These are phyloP conservation scores for Candida sanyaensis DNA, from an alignment of 1,139 yeast genomes.

Conservation along the genomic window DNA sequence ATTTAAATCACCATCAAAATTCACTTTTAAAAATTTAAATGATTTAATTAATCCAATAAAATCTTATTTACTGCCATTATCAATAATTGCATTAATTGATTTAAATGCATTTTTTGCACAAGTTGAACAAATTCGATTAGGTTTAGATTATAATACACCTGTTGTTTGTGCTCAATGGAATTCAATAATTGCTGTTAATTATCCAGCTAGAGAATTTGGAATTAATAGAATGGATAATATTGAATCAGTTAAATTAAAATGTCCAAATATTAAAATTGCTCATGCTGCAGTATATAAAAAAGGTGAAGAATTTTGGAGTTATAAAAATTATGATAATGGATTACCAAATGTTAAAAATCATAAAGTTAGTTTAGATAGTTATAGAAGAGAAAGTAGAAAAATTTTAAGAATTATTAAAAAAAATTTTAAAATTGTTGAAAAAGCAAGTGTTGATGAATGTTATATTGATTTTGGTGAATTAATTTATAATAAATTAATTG, in stretches of 20 bases:
- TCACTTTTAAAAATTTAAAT: slow-evolving; percentile 47
- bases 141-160: slow-evolving; percentile 67
- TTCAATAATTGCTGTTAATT: slow-evolving; percentile 83
- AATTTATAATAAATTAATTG: slow-evolving; percentile 25
- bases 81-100: slow-evolving; percentile 84
- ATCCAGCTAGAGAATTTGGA: slow-evolving; percentile 85
- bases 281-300: slow-evolving; percentile 94
- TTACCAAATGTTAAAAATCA: slow-evolving; percentile 52
- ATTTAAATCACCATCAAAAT: slow-evolving; percentile 23
- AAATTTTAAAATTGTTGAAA: slow-evolving; percentile 71
- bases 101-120: slow-evolving; percentile 96
- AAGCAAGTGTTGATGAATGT: slow-evolving; percentile 95
- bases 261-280: slow-evolving; percentile 74
- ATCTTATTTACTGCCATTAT: slow-evolving; percentile 66
- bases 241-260: slow-evolving; percentile 66
- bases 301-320: slow-evolving; percentile 85
- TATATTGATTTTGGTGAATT: slow-evolving; percentile 75
- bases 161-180: slow-evolving; percentile 96
- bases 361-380: slow-evolving; percentile 90
- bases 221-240: slow-evolving; percentile 76
- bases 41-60: slow-evolving; percentile 45
- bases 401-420: slow-evolving; percentile 61
- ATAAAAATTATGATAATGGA: slow-evolving; percentile 29
- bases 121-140: slow-evolving; percentile 79
- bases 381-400: slow-evolving; percentile 82